Evolutionary conservation across 1,284 basidiomycete species (phyloP), one percentile per base, ranked within the genome.

Genomic region (Trichosporon sp.): DNA sequence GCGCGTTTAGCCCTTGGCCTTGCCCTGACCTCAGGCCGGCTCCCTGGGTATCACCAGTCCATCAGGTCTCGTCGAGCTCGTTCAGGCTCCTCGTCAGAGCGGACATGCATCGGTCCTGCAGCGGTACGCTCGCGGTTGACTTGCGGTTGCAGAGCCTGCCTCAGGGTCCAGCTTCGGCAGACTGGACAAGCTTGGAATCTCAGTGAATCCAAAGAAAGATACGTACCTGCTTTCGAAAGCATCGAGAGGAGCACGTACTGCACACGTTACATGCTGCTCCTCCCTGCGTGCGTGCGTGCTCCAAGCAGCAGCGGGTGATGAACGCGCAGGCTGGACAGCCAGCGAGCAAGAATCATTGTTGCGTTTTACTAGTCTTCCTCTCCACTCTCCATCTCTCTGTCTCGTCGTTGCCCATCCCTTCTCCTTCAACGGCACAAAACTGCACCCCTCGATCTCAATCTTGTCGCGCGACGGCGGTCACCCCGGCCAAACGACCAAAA

Each of bases 201-300:
- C 37, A 35, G 16, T 63, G 59, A 35, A 63, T 63, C 59, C 59
- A 63, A 35, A 63, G 59, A 63, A 63, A 63, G 59, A 63, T 63
- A 37, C 59, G 59, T 63, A 63, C 59, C 59, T 63, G 59, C 59
- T 37, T 63, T 63, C 59, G 59, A 63, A 63, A 54, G 59, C 59
- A 37, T 37, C 59, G 59, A 63, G 59, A 63, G 59, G 59, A 63
- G 59, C 59, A 63, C 59, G 59, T 37, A 63, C 59, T 19, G 59
- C 59, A 63, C 59, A 63, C 59, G 59, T 63, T 63, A 63, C 59
- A 63, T 63, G 8, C 59, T 35, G 31, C 59, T 63, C 56, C 51
- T 54, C 14, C 51, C 19, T 54, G 51, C 51, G 19, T 16, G 35
- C 35, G 35, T 37, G 35, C 51, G 10, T 54, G 51, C 8, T 21